phyloP scores from a whole-genome alignment of 1,284 basidiomycete species.

The Sporisorium exsertum region DNA sequence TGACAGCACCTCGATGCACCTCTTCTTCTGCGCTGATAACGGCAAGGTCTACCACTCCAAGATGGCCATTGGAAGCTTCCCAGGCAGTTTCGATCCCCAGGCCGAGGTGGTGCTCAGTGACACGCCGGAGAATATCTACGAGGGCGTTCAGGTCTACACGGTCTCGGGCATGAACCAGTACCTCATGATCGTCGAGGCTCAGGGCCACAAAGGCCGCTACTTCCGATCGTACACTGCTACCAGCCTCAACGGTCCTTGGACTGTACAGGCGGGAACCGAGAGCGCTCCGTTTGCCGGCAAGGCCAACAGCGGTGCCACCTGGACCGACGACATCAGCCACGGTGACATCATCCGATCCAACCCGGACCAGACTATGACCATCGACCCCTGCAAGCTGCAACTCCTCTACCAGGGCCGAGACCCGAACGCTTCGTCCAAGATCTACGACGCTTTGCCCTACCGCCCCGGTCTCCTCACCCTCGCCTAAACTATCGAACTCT shows the following conservation, averaged over 20 bases:
- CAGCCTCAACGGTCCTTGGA: constrained; percentile 31
- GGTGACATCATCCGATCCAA: constrained; percentile 38
- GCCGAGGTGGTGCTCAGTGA: constrained; percentile 33
- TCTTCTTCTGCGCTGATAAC: constrained; percentile 36
- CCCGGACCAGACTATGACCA: constrained; percentile 37
- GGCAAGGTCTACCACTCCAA: constrained; percentile 39
- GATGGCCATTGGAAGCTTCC: constrained; percentile 34
- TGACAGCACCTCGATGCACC: constrained; percentile 25
- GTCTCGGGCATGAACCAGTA: constrained; percentile 35
- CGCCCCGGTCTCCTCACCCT: constrained; percentile 41
- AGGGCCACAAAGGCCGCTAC: constrained; percentile 25
- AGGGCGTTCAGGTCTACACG: constrained; percentile 39
- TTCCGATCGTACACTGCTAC: constrained; percentile 34
- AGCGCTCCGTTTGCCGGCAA: constrained; percentile 43
- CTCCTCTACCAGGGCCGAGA: constrained; percentile 33
- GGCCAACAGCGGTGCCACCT: constrained; percentile 27
- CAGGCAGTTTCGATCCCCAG: constrained; percentile 16
- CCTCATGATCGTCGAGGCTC: constrained; percentile 40
- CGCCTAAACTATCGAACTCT: not conserved
- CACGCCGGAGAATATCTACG: constrained; percentile 16
- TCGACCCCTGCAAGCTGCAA: constrained; percentile 31
- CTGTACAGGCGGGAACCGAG: constrained; percentile 25
- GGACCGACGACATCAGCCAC: constrained; percentile 43
- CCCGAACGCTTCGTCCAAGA: not conserved
- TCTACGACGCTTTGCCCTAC: constrained; percentile 30